phyloP scores from a whole-genome alignment of 768 basidiomycete genomes.

The Rubroboletus satanas region DNA sequence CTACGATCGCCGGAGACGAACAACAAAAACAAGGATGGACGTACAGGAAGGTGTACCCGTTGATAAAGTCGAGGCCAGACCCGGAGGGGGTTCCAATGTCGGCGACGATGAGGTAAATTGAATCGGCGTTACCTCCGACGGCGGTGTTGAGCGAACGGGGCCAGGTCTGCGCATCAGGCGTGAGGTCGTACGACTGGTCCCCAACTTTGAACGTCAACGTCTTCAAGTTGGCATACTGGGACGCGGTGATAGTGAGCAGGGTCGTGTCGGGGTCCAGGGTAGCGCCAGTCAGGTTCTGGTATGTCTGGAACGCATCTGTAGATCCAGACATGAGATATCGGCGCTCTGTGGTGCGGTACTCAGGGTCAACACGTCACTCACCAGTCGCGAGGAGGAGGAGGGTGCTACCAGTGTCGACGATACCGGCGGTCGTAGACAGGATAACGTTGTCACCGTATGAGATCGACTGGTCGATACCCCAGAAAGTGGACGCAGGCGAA shows the following conservation, averaged over 20 bases:
- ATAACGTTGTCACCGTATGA: neutral
- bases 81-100: conserved; percentile 15
- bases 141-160: conserved; percentile 31
- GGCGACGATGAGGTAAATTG: conserved; percentile 29
- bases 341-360: neutral
- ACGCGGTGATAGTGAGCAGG: conserved; percentile 20
- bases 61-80: conserved; percentile 17
- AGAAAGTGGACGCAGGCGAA: conserved; percentile 23
- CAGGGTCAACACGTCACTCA: neutral
- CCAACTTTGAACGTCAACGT: conserved; percentile 26
- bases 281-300: conserved; percentile 25
- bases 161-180: conserved; percentile 34
- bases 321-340: neutral
- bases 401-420: conserved; percentile 23
- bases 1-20: neutral
- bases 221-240: conserved; percentile 21
- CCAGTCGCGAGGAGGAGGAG: conserved; percentile 29
- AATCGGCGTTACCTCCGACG: conserved; percentile 23
- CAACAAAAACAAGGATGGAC: neutral
- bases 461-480: conserved; percentile 15
- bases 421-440: conserved; percentile 15
- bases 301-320: conserved; percentile 20
- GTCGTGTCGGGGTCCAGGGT: conserved; percentile 21
- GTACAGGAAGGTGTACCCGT: conserved; percentile 17
- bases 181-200: conserved; percentile 4